phyloP scores from a whole-genome alignment of 169 alveolate species.

The Babesia ovis region DNA sequence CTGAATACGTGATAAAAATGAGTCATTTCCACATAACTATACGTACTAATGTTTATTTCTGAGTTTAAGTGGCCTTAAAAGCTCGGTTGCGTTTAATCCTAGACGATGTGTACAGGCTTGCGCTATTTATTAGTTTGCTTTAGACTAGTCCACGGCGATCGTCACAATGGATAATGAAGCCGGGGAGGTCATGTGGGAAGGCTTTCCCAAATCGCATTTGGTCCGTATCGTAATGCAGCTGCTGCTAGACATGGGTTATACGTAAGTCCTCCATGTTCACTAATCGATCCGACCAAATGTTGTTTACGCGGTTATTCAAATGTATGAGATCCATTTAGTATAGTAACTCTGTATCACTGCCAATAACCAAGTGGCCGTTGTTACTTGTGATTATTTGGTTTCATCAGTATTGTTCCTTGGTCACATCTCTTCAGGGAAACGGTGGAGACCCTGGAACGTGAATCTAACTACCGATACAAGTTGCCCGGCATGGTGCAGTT shows the following conservation, averaged over 20 bases:
- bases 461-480: slow-evolving; percentile 65
- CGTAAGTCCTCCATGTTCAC: slow-evolving; percentile 17
- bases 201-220: slow-evolving; percentile 56
- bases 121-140: too few relatives aligned
- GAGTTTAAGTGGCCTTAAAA: too few relatives aligned
- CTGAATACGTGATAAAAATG: too few relatives aligned
- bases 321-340: too few relatives aligned
- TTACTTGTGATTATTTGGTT: not conserved
- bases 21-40: too few relatives aligned
- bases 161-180: not conserved
- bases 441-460: slow-evolving; percentile 67
- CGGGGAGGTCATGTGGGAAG: slow-evolving; percentile 45
- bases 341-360: too few relatives aligned
- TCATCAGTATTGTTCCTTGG: not conserved
- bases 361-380: not conserved
- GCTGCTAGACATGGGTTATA: slow-evolving; percentile 60
- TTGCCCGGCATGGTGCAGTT: slow-evolving; percentile 54
- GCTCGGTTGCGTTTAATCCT: not conserved
- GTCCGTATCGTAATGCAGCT: slow-evolving; percentile 62
- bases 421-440: slow-evolving; percentile 44
- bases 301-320: too few relatives aligned
- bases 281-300: too few relatives aligned
- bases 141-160: too few relatives aligned
- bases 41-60: too few relatives aligned
- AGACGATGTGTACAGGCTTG: too few relatives aligned